Percentiles rank a stretch among this genome's conserved stretches.
Conservation (phyloP, 1,284 basidiomycete species). For the Xerocomus amazonicus region DNA sequence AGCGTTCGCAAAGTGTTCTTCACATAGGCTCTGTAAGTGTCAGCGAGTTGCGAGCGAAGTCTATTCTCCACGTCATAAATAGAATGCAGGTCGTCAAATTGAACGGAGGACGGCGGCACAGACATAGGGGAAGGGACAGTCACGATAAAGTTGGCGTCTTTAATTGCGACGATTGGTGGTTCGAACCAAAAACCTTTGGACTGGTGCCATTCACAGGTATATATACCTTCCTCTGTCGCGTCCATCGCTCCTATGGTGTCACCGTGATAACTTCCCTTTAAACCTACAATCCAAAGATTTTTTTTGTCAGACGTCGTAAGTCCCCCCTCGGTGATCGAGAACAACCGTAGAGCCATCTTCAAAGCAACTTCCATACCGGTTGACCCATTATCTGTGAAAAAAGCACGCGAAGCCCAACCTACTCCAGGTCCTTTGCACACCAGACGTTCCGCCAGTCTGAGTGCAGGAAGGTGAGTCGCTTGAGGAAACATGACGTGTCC, state of each 20-base stretch:
- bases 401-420: constrained; percentile 89
- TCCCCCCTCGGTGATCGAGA: constrained; percentile 42
- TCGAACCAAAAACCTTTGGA: constrained; percentile 94
- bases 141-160: constrained; percentile 58
- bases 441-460: constrained; percentile 73
- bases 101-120: constrained; percentile 25
- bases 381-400: constrained; percentile 93
- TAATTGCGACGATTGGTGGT: constrained; percentile 74
- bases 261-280: constrained; percentile 95
- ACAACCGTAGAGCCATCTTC: constrained; percentile 92
- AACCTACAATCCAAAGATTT: constrained; percentile 77
- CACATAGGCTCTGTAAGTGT: constrained; percentile 65
- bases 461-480: constrained; percentile 82
- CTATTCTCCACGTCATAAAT: constrained; percentile 76
- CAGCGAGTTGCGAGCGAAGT: constrained; percentile 58
- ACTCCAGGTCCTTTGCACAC: constrained; percentile 68
- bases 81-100: constrained; percentile 49
- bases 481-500: constrained; percentile 97
- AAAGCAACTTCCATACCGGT: constrained; percentile 96
- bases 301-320: constrained; percentile 42
- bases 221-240: constrained; percentile 87
- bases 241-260: constrained; percentile 99
- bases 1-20: constrained; percentile 50
- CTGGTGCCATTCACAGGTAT: constrained; percentile 95
- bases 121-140: constrained; percentile 55